A percentile compares a stretch with the other conserved stretches of the same genome.
phyloP scores from a whole-genome alignment of 805 yeast species.

The Middelhovenomyces tepae region DNA sequence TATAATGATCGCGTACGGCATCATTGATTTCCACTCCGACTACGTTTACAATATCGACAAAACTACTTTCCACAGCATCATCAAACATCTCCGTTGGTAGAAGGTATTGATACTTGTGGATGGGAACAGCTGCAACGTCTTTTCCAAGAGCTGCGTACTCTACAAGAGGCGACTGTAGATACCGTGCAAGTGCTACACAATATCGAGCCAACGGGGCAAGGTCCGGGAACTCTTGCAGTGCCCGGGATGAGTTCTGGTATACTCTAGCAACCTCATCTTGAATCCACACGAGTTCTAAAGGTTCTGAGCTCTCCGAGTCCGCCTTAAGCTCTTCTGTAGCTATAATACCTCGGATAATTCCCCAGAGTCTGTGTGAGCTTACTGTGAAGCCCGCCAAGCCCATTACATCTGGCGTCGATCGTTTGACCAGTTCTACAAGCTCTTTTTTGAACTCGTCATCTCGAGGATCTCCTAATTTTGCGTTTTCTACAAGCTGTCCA shows the following conservation, averaged over 20 bases:
- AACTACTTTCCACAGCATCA: conserved; percentile 66
- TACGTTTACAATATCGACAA: conserved; percentile 83
- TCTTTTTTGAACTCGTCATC: conserved; percentile 56
- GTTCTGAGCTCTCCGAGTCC: conserved; percentile 27
- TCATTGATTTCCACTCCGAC: conserved; percentile 92
- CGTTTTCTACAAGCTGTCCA: conserved; percentile 67
- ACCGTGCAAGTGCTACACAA: conserved; percentile 84
- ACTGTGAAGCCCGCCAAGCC: conserved; percentile 86
- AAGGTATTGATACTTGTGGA: conserved; percentile 62
- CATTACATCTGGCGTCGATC: conserved; percentile 77
- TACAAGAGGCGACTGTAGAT: conserved; percentile 82
- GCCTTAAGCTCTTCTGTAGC: conserved; percentile 42
- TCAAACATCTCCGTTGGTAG: conserved; percentile 53
- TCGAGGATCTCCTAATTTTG: conserved; percentile 70
- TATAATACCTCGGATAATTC: conserved; percentile 44
- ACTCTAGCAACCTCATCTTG: conserved; percentile 90
- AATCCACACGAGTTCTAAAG: conserved; percentile 67
- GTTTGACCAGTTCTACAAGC: conserved; percentile 50
- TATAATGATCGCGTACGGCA: conserved; percentile 67
- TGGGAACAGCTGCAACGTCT: conserved; percentile 56
- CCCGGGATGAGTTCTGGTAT: conserved; percentile 71
- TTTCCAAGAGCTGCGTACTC: conserved; percentile 78
- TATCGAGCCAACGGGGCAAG: conserved; percentile 73
- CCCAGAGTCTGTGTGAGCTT: conserved; percentile 51
- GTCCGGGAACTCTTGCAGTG: conserved; percentile 72